A percentile compares a stretch with the other conserved stretches of the same genome.
Conservation (phyloP, 257 asterid genomes). For the Avicennia marina region DNA sequence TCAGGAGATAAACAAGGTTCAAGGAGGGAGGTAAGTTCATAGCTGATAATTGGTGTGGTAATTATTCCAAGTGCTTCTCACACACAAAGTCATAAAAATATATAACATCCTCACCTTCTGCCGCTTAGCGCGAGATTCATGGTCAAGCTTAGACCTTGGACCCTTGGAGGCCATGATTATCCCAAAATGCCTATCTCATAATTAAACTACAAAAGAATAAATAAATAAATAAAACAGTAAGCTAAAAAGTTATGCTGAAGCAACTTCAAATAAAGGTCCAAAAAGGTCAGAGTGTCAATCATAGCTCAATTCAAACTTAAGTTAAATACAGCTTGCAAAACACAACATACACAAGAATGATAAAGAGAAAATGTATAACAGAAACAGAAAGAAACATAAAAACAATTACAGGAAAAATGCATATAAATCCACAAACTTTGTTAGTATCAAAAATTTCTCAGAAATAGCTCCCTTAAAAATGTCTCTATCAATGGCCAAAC, state of each 20-base stretch:
- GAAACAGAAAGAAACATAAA: neutral
- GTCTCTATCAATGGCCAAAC: neutral
- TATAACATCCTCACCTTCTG: slow-evolving; percentile 60
- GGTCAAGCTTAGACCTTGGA: slow-evolving; percentile 88
- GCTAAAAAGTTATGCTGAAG: slow-evolving; percentile 8
- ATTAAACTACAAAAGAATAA: slow-evolving; percentile 27
- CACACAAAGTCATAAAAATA: slow-evolving; percentile 13
- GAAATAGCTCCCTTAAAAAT: neutral
- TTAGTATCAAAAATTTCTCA: neutral
- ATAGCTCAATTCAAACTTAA: slow-evolving; percentile 2
- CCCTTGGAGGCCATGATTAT: slow-evolving; percentile 96
- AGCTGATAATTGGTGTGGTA: slow-evolving; percentile 1
- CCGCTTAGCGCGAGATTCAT: slow-evolving; percentile 84
- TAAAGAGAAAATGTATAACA: neutral
- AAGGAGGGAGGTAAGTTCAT: neutral
- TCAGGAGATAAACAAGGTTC: neutral
- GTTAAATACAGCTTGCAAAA: too few relatives aligned
- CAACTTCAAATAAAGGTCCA: neutral
- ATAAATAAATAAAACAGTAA: neutral
- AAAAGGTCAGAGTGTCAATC: neutral
- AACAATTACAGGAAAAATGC: neutral
- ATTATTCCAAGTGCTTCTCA: slow-evolving; percentile 1
- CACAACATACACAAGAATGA: neutral
- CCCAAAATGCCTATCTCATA: slow-evolving; percentile 41
- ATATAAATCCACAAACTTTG: neutral